These are phyloP conservation scores for Pyricularia grisea DNA, from an alignment of 2,329 filamentous ascomycete genomes.

Conservation along the genomic window DNA sequence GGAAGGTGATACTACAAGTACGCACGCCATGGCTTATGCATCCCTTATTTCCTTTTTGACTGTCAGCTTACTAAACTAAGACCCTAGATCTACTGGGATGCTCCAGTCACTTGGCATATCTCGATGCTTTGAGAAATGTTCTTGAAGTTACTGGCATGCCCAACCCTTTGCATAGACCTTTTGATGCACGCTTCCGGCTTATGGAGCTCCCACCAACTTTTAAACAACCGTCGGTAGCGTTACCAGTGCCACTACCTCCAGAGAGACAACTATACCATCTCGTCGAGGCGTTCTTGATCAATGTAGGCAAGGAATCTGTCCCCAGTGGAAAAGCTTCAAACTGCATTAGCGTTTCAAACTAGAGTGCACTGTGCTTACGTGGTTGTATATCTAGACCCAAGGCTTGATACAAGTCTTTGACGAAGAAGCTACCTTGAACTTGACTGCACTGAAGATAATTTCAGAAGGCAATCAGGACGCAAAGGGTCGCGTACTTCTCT, in stretches of 20 bases:
- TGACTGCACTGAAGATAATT: slow-evolving; percentile 2
- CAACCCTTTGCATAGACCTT: not conserved
- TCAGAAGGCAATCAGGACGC: not conserved
- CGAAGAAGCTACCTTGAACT: slow-evolving; percentile 32
- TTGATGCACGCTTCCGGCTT: not conserved
- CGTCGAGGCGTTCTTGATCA: slow-evolving; percentile 50
- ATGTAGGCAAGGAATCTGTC: slow-evolving; percentile 29
- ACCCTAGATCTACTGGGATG: not conserved
- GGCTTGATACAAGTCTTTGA: slow-evolving; percentile 54
- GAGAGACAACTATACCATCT: slow-evolving; percentile 34
- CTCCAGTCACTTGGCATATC: slow-evolving; percentile 3
- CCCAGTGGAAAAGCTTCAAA: slow-evolving; percentile 6
- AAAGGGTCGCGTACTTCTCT: slow-evolving; percentile 28
- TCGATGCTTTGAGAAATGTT: slow-evolving; percentile 3
- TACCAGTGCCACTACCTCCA: slow-evolving; percentile 17
- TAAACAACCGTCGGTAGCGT: not conserved
- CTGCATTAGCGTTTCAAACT: not conserved
- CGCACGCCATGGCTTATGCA: not conserved
- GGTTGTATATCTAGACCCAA: slow-evolving; percentile 33
- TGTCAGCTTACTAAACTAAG: not conserved
- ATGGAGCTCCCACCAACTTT: slow-evolving; percentile 1
- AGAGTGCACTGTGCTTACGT: not conserved
- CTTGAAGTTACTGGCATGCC: slow-evolving; percentile 3
- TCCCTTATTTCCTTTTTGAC: not conserved
- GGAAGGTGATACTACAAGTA: slow-evolving; percentile 1